phyloP scores from a whole-genome alignment of 2,329 filamentous ascomycete genomes.

The Penicillium sp. region DNA sequence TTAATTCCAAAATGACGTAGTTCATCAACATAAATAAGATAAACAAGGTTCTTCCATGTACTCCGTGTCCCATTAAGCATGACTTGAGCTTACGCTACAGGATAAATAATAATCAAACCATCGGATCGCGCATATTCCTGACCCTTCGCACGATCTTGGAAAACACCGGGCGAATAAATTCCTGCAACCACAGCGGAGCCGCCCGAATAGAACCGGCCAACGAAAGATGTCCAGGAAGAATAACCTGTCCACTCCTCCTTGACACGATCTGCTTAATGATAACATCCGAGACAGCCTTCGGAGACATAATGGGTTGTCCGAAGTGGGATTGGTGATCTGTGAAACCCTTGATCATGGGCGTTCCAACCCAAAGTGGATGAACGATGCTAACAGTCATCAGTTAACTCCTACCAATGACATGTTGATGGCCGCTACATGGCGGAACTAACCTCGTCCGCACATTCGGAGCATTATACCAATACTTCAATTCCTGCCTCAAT shows the following conservation, averaged over 20 bases:
- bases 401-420: background rate
- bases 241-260: conserved; percentile 45
- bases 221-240: conserved; percentile 36
- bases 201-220: background rate
- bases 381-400: conserved; percentile 13
- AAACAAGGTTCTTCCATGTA: too few relatives aligned
- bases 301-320: conserved; percentile 20
- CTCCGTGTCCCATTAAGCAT: too few relatives aligned
- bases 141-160: background rate
- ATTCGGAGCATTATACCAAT: conserved; percentile 27
- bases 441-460: conserved; percentile 28
- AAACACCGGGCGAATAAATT: background rate
- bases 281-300: conserved; percentile 39
- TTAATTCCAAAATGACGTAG: too few relatives aligned
- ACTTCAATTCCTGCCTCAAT: conserved; percentile 30
- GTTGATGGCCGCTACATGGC: background rate
- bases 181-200: background rate
- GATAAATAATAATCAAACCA: too few relatives aligned
- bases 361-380: conserved; percentile 31
- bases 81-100: too few relatives aligned
- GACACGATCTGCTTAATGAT: conserved; percentile 48
- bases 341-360: conserved; percentile 40
- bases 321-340: conserved; percentile 11
- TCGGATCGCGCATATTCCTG: background rate
- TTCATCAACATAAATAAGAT: too few relatives aligned